phyloP scores from a whole-genome alignment of 78 protist genomes.

The Monocercomonoides exilis region DNA sequence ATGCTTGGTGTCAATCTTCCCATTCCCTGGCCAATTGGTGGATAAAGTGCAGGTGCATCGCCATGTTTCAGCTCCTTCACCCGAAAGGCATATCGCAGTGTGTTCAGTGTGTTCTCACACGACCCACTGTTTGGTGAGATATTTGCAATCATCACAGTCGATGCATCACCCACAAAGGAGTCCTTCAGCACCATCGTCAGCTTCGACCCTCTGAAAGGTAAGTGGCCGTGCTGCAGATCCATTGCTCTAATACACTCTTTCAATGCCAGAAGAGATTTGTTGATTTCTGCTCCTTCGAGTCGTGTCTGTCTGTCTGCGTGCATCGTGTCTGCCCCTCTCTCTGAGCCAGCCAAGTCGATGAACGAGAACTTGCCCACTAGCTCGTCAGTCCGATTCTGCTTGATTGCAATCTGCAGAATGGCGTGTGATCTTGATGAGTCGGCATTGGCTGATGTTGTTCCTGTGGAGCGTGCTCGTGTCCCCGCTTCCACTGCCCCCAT shows the following conservation, averaged over 20 bases:
- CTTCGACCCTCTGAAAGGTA: constrained; percentile 77
- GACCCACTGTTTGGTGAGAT: constrained; percentile 59
- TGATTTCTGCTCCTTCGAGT: constrained; percentile 87
- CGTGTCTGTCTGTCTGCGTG: constrained; percentile 72
- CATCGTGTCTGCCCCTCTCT: constrained; percentile 73
- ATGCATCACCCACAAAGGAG: constrained; percentile 71
- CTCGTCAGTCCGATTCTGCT: background rate
- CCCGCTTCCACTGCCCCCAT: constrained; percentile 60
- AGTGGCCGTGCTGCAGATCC: constrained; percentile 54
- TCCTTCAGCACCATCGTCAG: constrained; percentile 74
- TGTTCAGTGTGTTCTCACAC: constrained; percentile 81
- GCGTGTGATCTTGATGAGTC: constrained; percentile 85
- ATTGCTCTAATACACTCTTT: constrained; percentile 89
- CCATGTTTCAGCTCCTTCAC: background rate
- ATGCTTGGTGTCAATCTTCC: no score
- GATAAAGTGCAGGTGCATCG: no score
- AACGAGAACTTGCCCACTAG: constrained; percentile 62
- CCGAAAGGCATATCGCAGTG: constrained; percentile 82
- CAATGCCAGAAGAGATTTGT: constrained; percentile 78
- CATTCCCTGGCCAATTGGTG: no score
- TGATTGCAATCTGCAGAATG: constrained; percentile 61
- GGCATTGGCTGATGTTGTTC: constrained; percentile 78
- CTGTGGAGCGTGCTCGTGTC: constrained; percentile 2
- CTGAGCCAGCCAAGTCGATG: constrained; percentile 88
- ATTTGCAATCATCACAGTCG: constrained; percentile 84